phyloP scores from a whole-genome alignment of 306 rosid species.

The Dryas drummondii region DNA sequence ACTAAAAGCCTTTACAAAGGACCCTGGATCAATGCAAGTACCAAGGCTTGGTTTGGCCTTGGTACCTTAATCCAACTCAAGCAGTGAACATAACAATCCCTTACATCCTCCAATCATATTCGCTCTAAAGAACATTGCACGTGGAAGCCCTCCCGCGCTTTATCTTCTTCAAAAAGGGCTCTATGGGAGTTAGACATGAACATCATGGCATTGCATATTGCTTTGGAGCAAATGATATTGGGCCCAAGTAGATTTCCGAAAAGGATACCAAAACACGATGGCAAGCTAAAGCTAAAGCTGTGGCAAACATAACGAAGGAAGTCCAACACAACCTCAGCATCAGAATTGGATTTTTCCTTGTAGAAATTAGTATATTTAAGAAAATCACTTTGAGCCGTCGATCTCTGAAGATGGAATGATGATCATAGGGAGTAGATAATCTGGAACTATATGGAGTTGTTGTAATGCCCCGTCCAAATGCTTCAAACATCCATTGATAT shows the following conservation, averaged over 20 bases:
- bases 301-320: slow-evolving; percentile 47
- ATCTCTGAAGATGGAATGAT: slow-evolving; percentile 56
- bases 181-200: slow-evolving; percentile 1
- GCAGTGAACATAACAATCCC: not conserved
- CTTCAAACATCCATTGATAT: slow-evolving; percentile 57
- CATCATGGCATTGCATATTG: slow-evolving; percentile 66
- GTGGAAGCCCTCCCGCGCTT: not conserved
- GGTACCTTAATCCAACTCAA: not conserved
- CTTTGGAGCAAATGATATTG: slow-evolving; percentile 49
- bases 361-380: slow-evolving; percentile 56
- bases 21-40: not conserved
- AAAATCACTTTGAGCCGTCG: slow-evolving; percentile 73
- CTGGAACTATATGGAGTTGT: slow-evolving; percentile 44
- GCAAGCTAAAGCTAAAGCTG: slow-evolving; percentile 73
- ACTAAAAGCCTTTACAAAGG: not conserved
- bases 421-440: slow-evolving; percentile 43
- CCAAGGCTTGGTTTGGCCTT: not conserved
- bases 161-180: not conserved
- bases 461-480: slow-evolving; percentile 44
- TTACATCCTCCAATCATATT: not conserved
- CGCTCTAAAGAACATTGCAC: not conserved
- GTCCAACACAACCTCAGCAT: slow-evolving; percentile 69
- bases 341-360: slow-evolving; percentile 52
- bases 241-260: slow-evolving; percentile 62
- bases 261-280: slow-evolving; percentile 53